Conservation (phyloP, 192 early-diverging fungal genomes). For the Lunasporangiospora selenospora region DNA sequence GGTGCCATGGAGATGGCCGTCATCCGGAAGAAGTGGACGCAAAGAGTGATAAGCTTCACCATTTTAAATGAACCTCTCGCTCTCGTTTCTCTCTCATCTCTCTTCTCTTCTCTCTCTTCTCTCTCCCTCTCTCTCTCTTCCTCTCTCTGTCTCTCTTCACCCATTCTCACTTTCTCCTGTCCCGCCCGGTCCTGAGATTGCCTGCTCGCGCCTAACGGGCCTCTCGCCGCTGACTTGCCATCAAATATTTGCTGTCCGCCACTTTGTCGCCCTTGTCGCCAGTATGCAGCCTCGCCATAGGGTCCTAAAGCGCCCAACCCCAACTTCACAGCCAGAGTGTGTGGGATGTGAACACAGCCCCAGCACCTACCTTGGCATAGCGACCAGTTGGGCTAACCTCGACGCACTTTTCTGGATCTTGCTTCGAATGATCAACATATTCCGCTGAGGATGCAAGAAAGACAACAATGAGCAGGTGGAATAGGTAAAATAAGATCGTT, state of each 20-base stretch:
- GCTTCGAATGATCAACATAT: conserved; percentile 59
- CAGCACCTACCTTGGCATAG: conserved; percentile 52
- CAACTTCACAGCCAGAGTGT: not conserved
- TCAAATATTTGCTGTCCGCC: not conserved
- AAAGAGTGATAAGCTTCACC: no score
- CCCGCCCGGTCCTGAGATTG: not conserved
- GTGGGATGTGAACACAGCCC: not conserved
- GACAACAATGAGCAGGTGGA: no score
- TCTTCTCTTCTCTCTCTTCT: no score
- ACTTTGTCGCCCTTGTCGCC: not conserved
- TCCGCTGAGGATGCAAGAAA: conserved; percentile 30
- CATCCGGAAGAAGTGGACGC: no score
- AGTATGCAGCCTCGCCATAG: not conserved
- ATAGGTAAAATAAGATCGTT: no score
- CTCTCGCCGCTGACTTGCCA: not conserved
- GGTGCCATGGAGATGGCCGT: no score
- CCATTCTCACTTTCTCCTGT: no score
- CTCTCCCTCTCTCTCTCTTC: no score
- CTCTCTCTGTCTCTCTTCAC: no score
- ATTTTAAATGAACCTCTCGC: no score
- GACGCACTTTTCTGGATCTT: conserved; percentile 60
- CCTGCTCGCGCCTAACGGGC: not conserved
- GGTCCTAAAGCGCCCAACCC: no score
- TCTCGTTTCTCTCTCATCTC: no score
- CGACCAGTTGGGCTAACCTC: conserved; percentile 59